Base-by-base conservation (phyloP, 331 rosid genomes). In the Acacia concinna region DNA sequence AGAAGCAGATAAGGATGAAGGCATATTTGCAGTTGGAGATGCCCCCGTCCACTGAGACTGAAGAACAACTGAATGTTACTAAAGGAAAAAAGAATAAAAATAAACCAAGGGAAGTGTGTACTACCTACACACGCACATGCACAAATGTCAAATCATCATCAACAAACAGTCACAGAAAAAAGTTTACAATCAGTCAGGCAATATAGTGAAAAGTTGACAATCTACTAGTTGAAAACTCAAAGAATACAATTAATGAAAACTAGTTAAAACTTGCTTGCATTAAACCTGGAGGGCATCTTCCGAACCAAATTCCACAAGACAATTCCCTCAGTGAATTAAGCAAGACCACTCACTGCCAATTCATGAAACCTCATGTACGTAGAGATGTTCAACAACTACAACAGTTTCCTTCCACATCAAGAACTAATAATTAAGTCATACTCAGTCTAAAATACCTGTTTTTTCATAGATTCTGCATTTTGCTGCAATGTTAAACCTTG, bases 11-110 rank as follows among this genome's bases (percentile, higher is more conserved):
- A 86, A 70, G 82, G 90, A 86, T 73, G 92, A 81, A 93, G 86
- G 88, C 68, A 74, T 85, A 77, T 88, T 97, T 23, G 78, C 79
- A 64, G 90, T 62, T 37, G 87, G 83, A 68, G 87, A 84, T 72
- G 76, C 68, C 59, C 93, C 97, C 46, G 80, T 74, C 98, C 97
- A 92, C 54, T 86, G 97, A 46, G 86, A 73, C 89, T 85, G 84
- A 85, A 82, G 60, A 73, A 80, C 67, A 85, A 72, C 83, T 47
- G 81, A 68, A 77, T 56, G 84, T 82, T 78, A 68, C 70, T 34
- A 60, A 84, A 77, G 46, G 30, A 8, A 3, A 27, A 6, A 11
- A 21, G 30, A 8, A 3, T 18, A 6, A 11, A 21, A 59, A 10
- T 4, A 27, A 59, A 59, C 66, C 25, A 25, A 37, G 74, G 17